These are phyloP conservation scores for Mycena maculata DNA, from an alignment of 768 basidiomycete species.

Conservation along the genomic window DNA sequence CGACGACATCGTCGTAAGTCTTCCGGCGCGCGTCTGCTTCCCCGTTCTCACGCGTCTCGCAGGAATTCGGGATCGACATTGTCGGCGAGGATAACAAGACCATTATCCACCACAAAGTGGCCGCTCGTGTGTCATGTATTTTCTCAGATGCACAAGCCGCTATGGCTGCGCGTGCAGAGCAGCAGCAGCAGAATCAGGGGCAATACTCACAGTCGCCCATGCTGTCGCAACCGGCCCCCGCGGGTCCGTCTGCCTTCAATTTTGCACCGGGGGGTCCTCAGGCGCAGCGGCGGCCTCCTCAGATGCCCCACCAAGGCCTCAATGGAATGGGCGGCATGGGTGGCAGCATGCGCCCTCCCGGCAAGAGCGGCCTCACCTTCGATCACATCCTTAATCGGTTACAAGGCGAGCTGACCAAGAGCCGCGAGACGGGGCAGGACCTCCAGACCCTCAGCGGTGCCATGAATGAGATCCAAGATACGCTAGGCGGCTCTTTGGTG, in stretches of 20 bases:
- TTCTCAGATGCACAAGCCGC: conserved; percentile 88
- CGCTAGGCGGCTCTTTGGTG: conserved; percentile 85
- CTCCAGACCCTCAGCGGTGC: conserved; percentile 79
- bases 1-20: conserved; percentile 92
- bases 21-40: conserved; percentile 5
- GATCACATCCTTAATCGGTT: conserved; percentile 91
- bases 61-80: conserved; percentile 99
- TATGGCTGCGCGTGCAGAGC: conserved; percentile 76
- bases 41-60: conserved; percentile 23
- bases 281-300: conserved; percentile 67
- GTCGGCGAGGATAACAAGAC: conserved; percentile 98
- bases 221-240: conserved; percentile 37
- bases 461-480: conserved; percentile 94
- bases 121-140: conserved; percentile 92
- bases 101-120: conserved; percentile 98
- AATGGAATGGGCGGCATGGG: conserved; percentile 84
- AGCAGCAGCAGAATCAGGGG: conserved; percentile 69
- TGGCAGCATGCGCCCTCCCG: conserved; percentile 74
- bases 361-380: conserved; percentile 90
- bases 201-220: conserved; percentile 40
- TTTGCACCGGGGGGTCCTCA: conserved; percentile 37
- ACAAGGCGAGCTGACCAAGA: conserved; percentile 95
- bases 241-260: conserved; percentile 38
- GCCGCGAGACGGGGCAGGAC: conserved; percentile 91
- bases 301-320: conserved; percentile 68